Evolutionary conservation across 352 stramenopile species (phyloP).

Genomic region (Phytophthora colocasiae): DNA sequence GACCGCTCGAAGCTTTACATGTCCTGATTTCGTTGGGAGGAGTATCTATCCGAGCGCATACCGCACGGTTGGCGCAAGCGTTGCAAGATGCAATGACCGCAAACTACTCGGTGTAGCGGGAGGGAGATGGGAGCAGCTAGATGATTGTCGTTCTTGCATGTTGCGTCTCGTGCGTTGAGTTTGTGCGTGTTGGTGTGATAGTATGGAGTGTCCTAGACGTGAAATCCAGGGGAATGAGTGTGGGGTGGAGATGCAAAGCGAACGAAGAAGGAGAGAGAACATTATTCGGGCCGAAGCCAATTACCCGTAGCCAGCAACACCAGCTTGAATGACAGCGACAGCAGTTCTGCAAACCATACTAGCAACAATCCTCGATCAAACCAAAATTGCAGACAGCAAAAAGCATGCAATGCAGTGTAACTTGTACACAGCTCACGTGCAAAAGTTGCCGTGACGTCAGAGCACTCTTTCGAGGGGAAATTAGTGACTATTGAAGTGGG

Average conservation of each 20-base stretch:
- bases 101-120: background rate
- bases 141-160: slow-evolving; percentile 22
- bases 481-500: slow-evolving; percentile 27
- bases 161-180: slow-evolving; percentile 29
- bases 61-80: background rate
- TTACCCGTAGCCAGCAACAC: slow-evolving; percentile 5
- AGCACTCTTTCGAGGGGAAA: slow-evolving; percentile 16
- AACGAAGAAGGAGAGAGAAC: background rate
- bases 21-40: slow-evolving; percentile 11
- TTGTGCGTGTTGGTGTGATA: slow-evolving; percentile 30
- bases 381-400: background rate
- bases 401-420: too few species aligned
- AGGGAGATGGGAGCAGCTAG: slow-evolving; percentile 17
- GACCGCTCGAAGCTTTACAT: slow-evolving; percentile 44
- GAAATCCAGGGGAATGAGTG: background rate
- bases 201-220: slow-evolving; percentile 20
- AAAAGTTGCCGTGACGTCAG: slow-evolving; percentile 1
- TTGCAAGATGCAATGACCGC: background rate
- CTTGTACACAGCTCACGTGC: too few species aligned
- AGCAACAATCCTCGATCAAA: background rate
- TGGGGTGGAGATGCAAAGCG: background rate
- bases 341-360: slow-evolving; percentile 18
- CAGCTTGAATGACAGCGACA: slow-evolving; percentile 28
- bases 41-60: background rate
- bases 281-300: background rate